Conservation (phyloP, 495 filamentous ascomycete genomes). For the Tuber calosporum region DNA sequence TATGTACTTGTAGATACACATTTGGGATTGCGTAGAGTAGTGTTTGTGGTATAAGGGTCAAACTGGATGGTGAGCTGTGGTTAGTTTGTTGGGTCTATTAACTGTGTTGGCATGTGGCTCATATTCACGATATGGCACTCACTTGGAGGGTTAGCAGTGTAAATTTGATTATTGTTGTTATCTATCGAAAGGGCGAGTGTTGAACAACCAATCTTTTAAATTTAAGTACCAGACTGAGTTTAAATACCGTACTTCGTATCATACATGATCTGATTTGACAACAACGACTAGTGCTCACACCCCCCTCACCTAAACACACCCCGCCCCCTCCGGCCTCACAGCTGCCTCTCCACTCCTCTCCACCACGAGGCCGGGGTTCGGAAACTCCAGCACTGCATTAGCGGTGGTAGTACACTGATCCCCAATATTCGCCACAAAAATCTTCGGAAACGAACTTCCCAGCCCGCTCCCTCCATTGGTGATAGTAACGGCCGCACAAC, state of each 20-base stretch:
- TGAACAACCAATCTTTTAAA: background rate
- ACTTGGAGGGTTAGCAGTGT: background rate
- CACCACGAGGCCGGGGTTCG: conserved; percentile 23
- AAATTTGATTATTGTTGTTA: background rate
- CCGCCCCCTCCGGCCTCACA: conserved; percentile 8
- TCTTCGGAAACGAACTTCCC: conserved; percentile 11
- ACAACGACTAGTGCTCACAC: background rate
- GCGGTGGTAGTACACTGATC: conserved; percentile 20
- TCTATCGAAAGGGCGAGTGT: background rate
- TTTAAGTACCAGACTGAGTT: background rate
- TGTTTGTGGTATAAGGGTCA: no score
- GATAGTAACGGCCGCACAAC: conserved; percentile 57
- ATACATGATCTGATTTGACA: background rate
- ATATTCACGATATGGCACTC: background rate
- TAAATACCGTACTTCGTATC: no score
- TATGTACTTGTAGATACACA: no score
- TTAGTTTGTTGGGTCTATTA: no score
- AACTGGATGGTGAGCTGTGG: no score
- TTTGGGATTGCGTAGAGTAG: no score
- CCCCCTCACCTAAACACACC: conserved; percentile 15
- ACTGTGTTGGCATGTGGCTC: background rate
- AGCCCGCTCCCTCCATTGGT: conserved; percentile 35
- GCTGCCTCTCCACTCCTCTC: conserved; percentile 18
- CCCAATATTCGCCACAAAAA: conserved; percentile 32
- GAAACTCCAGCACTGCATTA: conserved; percentile 21